Evolutionary conservation across 306 rosid species (phyloP).

Genomic region (Quercus parvula): DNA sequence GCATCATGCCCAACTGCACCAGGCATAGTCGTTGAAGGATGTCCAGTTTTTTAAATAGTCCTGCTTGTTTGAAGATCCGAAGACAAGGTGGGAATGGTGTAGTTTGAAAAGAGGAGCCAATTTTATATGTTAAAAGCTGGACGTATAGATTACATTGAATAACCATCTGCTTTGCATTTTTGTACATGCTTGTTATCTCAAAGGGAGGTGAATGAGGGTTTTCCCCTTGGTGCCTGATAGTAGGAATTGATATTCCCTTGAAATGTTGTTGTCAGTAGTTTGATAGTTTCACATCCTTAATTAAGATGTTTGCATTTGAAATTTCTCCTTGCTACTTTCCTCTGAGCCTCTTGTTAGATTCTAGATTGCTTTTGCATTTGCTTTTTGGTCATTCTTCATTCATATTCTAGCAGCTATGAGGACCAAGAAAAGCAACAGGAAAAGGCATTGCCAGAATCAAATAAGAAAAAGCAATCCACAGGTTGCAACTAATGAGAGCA

Average conservation of each 20-base stretch:
- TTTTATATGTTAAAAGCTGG: not conserved
- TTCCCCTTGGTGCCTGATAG: slow-evolving; percentile 1
- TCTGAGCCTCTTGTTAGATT: not conserved
- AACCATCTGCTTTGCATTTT: slow-evolving; percentile 32
- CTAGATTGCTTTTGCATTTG: not conserved
- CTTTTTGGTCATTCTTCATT: not conserved
- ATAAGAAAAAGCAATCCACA: not conserved
- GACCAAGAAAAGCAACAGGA: not conserved
- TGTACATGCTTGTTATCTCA: slow-evolving; percentile 26
- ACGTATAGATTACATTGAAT: slow-evolving; percentile 23
- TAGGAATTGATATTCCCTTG: not conserved
- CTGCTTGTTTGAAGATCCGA: not conserved
- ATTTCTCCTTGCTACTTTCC: not conserved
- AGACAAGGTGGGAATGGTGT: not conserved
- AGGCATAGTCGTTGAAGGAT: slow-evolving; percentile 68
- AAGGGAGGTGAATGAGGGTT: not conserved
- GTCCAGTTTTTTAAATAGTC: slow-evolving; percentile 61
- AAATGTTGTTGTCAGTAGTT: not conserved
- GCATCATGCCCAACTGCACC: slow-evolving; percentile 92
- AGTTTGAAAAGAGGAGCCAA: slow-evolving; percentile 8
- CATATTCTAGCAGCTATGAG: not conserved
- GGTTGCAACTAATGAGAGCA: not conserved
- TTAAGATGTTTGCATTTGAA: not conserved
- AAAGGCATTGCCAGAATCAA: not conserved
- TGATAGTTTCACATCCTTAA: not conserved